Percentiles rank a stretch among this genome's conserved stretches.
Conservation (phyloP, 805 yeast species). For the Wickerhamomyces ciferrii region DNA sequence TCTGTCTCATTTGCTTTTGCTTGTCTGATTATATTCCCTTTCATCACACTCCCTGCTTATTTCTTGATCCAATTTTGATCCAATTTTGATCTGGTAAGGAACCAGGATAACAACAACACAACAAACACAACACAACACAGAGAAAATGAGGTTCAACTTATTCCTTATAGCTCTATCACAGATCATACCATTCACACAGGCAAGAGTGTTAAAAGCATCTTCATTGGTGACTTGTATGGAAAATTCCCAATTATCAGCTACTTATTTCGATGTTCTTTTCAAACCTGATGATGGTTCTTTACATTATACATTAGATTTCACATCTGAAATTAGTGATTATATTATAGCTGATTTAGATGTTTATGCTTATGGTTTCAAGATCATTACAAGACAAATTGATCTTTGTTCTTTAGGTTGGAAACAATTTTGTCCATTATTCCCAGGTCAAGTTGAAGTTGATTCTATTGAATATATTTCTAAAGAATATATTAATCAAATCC, state of each 20-base stretch:
- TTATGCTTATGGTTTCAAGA: slow-evolving; percentile 80
- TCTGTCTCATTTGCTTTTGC: no score
- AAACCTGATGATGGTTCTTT: slow-evolving; percentile 67
- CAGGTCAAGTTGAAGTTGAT: slow-evolving; percentile 76
- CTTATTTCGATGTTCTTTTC: slow-evolving; percentile 68
- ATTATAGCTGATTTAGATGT: slow-evolving; percentile 68
- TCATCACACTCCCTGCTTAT: no score
- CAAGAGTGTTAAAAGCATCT: slow-evolving; percentile 47
- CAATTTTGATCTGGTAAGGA: no score
- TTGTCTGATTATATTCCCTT: no score
- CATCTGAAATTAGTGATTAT: slow-evolving; percentile 61
- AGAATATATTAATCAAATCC: slow-evolving; percentile 51
- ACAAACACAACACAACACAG: no score
- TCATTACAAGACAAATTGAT: slow-evolving; percentile 53
- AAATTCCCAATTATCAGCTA: slow-evolving; percentile 65
- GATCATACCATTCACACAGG: background rate
- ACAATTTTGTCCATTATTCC: slow-evolving; percentile 85
- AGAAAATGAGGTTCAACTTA: background rate
- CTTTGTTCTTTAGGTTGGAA: slow-evolving; percentile 66
- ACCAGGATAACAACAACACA: no score
- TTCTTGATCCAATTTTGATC: no score
- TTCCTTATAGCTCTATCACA: background rate
- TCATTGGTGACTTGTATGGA: slow-evolving; percentile 88
- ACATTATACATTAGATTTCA: slow-evolving; percentile 62
- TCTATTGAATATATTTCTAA: slow-evolving; percentile 56